Conservation (phyloP, 164 flowering plant species). For the Magnolia officinalis region DNA sequence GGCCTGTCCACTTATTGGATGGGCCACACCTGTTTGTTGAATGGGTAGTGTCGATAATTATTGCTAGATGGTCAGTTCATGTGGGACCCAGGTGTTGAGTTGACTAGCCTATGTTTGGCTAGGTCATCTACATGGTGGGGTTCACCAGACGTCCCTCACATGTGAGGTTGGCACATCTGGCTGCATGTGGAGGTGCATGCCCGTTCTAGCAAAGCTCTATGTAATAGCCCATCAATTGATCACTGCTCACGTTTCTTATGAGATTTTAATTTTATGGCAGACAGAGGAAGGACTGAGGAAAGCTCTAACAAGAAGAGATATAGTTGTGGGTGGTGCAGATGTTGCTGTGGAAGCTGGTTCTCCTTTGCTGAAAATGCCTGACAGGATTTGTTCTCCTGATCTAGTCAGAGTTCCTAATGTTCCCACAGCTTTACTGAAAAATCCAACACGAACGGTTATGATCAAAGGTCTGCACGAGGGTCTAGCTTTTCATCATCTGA, state of each 20-base stretch:
- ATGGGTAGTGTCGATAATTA: neutral
- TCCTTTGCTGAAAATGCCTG: constrained; percentile 9
- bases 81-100: neutral
- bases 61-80: neutral
- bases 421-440: constrained; percentile 32
- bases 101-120: neutral
- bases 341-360: constrained; percentile 18
- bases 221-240: neutral
- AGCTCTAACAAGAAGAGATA: constrained; percentile 30
- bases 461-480: constrained; percentile 26
- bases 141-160: neutral
- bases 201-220: too few species aligned
- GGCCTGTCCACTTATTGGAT: neutral
- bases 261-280: constrained; percentile 22
- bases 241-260: neutral
- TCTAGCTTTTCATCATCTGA: constrained; percentile 30
- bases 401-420: constrained; percentile 32
- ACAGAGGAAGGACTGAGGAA: constrained; percentile 24
- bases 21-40: neutral
- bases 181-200: too few species aligned
- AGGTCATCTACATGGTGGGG: neutral
- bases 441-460: constrained; percentile 37
- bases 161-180: too few species aligned
- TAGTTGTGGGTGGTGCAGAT: neutral
- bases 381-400: constrained; percentile 18